Conservation (phyloP, 441 rosid genomes). For the Cnidoscolus chayamansa region DNA sequence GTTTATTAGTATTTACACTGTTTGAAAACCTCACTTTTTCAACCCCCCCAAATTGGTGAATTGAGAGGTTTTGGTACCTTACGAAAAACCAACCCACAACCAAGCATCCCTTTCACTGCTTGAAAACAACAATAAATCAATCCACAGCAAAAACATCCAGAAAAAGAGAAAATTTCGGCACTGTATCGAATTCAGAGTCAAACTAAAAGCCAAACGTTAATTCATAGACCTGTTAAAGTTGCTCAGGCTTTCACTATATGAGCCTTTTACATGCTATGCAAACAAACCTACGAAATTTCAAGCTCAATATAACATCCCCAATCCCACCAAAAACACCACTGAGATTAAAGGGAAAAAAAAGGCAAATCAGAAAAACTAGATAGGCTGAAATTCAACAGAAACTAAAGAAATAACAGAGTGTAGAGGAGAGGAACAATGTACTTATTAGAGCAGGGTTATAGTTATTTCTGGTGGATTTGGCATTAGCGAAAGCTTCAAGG, state of each 20-base stretch:
- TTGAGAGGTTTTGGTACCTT: too few species aligned
- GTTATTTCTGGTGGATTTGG: constrained; percentile 46
- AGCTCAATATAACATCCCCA: not conserved
- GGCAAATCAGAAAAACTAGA: not conserved
- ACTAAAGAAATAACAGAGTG: not conserved
- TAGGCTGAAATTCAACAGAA: not conserved
- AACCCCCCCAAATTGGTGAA: not conserved
- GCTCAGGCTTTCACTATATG: too few species aligned
- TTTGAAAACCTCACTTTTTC: not conserved
- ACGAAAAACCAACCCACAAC: not conserved
- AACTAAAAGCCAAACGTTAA: not conserved
- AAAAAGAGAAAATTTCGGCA: not conserved
- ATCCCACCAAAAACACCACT: not conserved
- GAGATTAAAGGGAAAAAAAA: not conserved
- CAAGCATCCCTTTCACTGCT: too few species aligned
- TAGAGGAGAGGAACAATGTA: constrained; percentile 24
- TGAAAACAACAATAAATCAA: not conserved
- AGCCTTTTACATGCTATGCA: too few species aligned
- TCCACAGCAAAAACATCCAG: not conserved
- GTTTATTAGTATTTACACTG: too few species aligned
- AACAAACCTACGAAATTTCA: not conserved
- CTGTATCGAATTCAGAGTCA: not conserved
- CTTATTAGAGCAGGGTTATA: constrained; percentile 74
- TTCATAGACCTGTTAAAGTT: not conserved
- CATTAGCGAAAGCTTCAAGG: constrained; percentile 72